Conservation (phyloP, 75 land plant genomes). For the Adiantum capillusveneris region DNA sequence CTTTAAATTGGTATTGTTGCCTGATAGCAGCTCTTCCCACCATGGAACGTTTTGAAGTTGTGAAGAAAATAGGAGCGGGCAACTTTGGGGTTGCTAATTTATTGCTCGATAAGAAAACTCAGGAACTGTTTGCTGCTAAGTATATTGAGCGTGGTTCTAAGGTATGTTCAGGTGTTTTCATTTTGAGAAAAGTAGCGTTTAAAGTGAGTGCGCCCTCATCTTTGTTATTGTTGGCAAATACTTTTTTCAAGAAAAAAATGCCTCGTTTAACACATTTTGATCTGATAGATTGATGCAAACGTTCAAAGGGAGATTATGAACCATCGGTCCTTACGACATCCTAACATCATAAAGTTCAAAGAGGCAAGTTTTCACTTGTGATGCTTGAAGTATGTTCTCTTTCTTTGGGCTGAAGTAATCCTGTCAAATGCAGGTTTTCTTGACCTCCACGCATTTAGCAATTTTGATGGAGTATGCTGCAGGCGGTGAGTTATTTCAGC, state of each 20-base stretch:
- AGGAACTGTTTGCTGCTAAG: conserved; percentile 40
- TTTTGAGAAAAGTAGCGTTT: too few relatives aligned
- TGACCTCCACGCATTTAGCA: conserved; percentile 53
- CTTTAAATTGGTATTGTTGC: too few relatives aligned
- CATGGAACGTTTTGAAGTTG: conserved; percentile 27
- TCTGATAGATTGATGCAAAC: conserved; percentile 52
- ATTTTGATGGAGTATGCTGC: conserved; percentile 60
- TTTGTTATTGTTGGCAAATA: too few relatives aligned
- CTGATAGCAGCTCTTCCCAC: too few relatives aligned
- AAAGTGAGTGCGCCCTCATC: too few relatives aligned
- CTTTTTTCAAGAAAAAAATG: too few relatives aligned
- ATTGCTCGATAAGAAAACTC: conserved; percentile 24
- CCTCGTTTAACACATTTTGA: too few relatives aligned
- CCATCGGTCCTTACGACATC: conserved; percentile 54
- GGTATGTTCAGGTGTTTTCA: conserved; percentile 18
- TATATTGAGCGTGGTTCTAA: conserved; percentile 35
- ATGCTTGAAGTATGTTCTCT: background rate
- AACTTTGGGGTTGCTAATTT: conserved; percentile 30
- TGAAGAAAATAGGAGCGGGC: conserved; percentile 39
- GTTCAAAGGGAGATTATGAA: conserved; percentile 61
- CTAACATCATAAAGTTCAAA: conserved; percentile 55
- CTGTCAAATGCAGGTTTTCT: conserved; percentile 24
- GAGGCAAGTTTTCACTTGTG: conserved; percentile 28
- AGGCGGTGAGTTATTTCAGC: conserved; percentile 55
- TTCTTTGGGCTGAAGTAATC: too few relatives aligned